Base-by-base conservation (phyloP, 805 yeast genomes). In the Candida quercuum region DNA sequence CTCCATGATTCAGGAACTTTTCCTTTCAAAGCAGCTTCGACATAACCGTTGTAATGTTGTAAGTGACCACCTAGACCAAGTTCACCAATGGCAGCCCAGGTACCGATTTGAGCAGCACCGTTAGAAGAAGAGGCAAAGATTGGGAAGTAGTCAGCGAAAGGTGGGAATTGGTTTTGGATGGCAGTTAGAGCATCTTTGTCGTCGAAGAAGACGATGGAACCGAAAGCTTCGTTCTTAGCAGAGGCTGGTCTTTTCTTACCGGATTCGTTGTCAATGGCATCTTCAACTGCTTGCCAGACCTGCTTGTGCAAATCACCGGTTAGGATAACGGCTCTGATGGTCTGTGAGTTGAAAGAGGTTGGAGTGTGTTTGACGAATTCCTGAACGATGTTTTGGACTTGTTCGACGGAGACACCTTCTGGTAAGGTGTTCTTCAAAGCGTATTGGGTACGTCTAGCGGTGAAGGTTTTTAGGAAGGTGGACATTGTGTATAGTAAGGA, bases 281-380 rank as follows among this genome's bases (percentile, higher is more conserved):
- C 58, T 40, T 56, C 59, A 25, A 68, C 73, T 19, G 61, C 43
- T 39, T 58, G 57, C 78, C 79, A 73, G 14, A 71, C 65, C 37
- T 60, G 46, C 40, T 61, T 64, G 61, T 70, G 76, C 33, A 66
- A 46, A 3, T 54, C 67, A 41, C 74, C 76, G 35, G 69, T 64
- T 35, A 73, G 33, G 42, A 73, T 63, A 18, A 71, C 51, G 17
- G 77, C 77, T 33, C 78, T 65, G 51, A 64, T 59, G 32, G 67
- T 61, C 56, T 73, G 79, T 32, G 71, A 64, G 63, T 73, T 73
- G 66, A 71, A 73, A 20, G 71, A 53, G 16, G 75, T 67, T 51
- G 79, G 79, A 13, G 72, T 67, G 48, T 67, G 57, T 51, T 67
- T 70, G 37, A 73, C 60, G 32, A 71, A 60, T 22, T 61, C 56